Base-by-base conservation (phyloP, 2,329 filamentous ascomycete genomes). In the Neurospora sp. region DNA sequence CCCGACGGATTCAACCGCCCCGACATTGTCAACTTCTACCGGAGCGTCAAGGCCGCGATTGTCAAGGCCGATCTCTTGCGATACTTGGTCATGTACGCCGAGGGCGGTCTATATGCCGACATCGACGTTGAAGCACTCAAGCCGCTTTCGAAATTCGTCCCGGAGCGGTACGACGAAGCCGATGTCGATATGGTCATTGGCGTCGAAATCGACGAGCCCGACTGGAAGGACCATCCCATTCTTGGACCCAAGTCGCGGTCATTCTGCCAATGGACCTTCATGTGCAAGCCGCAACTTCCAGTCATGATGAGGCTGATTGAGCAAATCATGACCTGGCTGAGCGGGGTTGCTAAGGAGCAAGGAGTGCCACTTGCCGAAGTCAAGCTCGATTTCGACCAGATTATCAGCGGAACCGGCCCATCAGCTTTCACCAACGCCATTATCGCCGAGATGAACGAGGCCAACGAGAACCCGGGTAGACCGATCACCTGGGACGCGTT, bases 191-290 rank as follows among this genome's bases (percentile, higher is more conserved):
- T 92, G 83, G 86, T 92, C 23, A 85, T 92, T 36, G 89, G 90
- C 15, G 83, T 92, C 0, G 90, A 92, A 77, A 90, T 92, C 70
- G 90, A 92, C 75, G 85, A 91, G 78, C 90, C 90, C 0, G 84
- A 87, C 9, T 91, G 87, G 79, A 81, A 80, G 19, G 79, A 87
- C 67, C 90, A 92, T 76, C 84, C 87, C 1, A 88, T 92, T 39
- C 82, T 92, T 0, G 90, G 90, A 15, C 84, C 84, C 67, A 92
- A 92, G 79, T 91, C 87, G 43, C 82, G 84, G 73, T 92, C 89
- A 0, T 92, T 92, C 77, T 92, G 90, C 77, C 90, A 92, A 76
- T 92, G 90, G 90, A 92, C 90, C 0, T 91, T 92, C 75, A 89
- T 91, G 81, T 86, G 86, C 74, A 90, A 91, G 76, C 89, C 90